Evolutionary conservation across 2,329 filamentous ascomycete species (phyloP), one percentile per base, ranked within the genome.

Genomic region (Penicillium glabrum): DNA sequence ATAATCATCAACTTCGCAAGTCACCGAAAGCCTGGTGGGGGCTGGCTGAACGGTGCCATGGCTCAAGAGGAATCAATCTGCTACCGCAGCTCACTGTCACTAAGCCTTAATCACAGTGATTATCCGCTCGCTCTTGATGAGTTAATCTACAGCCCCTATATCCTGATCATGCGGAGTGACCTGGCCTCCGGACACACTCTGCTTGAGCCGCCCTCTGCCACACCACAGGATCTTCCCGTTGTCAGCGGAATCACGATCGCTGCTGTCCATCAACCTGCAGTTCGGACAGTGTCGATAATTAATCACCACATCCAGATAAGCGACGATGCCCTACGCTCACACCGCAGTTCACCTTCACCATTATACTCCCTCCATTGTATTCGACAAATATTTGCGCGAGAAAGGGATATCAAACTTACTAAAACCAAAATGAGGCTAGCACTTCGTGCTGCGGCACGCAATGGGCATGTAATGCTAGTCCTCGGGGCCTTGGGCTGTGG

Each of bases 401-500:
- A 50, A 3, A 41, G 27, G 16, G 47, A 50, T 23, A 23, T 33
- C 21, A 9, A 29, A 3, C 31, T 50, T 26, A 39, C 47, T 11
- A 50, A 50, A n/a, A 14, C 1, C 3, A 50, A 50, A 27, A 50
- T 50, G 47, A 50, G 21, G 47, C 21, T 50, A 16, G 47, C 16
- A 29, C 21, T 50, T 21, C 47, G 47, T 19, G 26, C 26, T 19
- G 47, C 47, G 14, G 47, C 33, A 16, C 14, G 3, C 3, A 11
- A 39, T 13, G n/a, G n/a, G 21, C 47, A 50, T 41, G 1, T 6
- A 11, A 13, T 41, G 21, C 24, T 50, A 21, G 33, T 50, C 2
- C 47, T 50, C 14, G 47, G 47, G 24, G 47, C 47, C 24, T 27
- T 50, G 13, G 47, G 47, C 21, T 50, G 47, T 41, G 47, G 47